Evolutionary conservation across 495 filamentous ascomycete genomes (phyloP), one percentile per base, ranked within the genome.

Genomic region (Trichodelitschia bisporula): DNA sequence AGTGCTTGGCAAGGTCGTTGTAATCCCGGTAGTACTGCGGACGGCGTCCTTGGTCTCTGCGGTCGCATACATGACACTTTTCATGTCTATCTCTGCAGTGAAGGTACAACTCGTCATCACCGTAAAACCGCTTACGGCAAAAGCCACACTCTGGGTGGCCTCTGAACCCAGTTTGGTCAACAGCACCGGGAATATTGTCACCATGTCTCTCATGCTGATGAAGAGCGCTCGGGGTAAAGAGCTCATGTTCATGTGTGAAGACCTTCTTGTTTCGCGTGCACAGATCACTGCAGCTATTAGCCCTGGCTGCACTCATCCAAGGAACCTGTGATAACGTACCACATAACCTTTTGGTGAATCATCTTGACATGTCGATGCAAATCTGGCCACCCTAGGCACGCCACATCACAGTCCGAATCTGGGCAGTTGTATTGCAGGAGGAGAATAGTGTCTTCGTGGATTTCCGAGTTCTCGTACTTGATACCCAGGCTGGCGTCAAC

Each of bases 361-460:
- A 42, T 57, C 39, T 69, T 75, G 20, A 93, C 83, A 58, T 99
- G 86, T 29, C 74, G 65, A 49, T 99, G 82, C 35, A 99, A 54
- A 44, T 93, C 79, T 9, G 75, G 77, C 86, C 86, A 99, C 19
- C 71, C 76, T 38, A 82, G 55, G 45, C 84, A 92, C 15, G 83
- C 82, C 36, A 77, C 72, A 56, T 89, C 80, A 47, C 86, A 99
- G 31, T 58, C 59, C 5, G 48, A 45, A 30, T 89, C 82, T 0
- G 86, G 86, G 39, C 86, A 99, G 46, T 99, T 99, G 53, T 90
- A 99, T 13, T 72, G 69, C n/a, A 99, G 57, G 26, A 99, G 51
- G 21, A 93, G 50, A 1, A 77, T 57, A 0, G 78, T 91, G 42
- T 99, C 89, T 37, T 77, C 76, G 32, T 73, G 72, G 28, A 92